Evolutionary conservation across 768 basidiomycete species (phyloP).

Genomic region (Gelatoporia subvermispora): DNA sequence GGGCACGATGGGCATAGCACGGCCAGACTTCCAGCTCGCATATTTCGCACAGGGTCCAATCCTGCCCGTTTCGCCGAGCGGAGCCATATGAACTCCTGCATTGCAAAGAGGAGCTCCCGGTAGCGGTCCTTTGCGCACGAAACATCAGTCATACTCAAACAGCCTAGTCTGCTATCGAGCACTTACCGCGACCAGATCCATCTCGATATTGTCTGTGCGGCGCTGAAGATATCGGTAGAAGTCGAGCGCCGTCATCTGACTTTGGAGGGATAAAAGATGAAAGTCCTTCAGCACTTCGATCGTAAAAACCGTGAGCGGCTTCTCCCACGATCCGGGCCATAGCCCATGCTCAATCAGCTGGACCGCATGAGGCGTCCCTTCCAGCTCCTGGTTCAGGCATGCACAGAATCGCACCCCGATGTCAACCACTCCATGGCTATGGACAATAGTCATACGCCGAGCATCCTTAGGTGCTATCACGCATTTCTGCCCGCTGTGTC

Average conservation of each 20-base stretch:
- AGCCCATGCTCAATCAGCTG: neutral
- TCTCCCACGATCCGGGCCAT: slow-evolving; percentile 2
- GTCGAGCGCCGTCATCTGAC: slow-evolving; percentile 2
- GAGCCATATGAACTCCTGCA: neutral
- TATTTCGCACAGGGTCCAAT: neutral
- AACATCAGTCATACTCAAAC: too few species aligned
- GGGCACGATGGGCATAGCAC: slow-evolving; percentile 22
- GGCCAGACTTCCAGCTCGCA: slow-evolving; percentile 8
- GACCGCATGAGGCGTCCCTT: neutral
- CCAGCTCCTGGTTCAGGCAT: too few species aligned
- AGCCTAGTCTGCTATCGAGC: too few species aligned
- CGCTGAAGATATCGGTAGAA: neutral
- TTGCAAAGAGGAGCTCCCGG: slow-evolving; percentile 1
- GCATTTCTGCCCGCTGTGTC: too few species aligned
- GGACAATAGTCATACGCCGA: too few species aligned
- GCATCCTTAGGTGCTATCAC: too few species aligned
- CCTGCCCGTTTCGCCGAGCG: neutral
- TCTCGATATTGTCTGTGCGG: neutral
- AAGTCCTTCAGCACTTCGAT: neutral
- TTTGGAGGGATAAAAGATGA: neutral
- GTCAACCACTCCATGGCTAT: too few species aligned
- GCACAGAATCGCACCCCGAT: too few species aligned
- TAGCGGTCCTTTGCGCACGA: neutral
- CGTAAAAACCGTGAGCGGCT: neutral
- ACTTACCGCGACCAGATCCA: too few species aligned